Base-by-base conservation (phyloP, 1,284 basidiomycete genomes). In the Ganoderma lingzhi region DNA sequence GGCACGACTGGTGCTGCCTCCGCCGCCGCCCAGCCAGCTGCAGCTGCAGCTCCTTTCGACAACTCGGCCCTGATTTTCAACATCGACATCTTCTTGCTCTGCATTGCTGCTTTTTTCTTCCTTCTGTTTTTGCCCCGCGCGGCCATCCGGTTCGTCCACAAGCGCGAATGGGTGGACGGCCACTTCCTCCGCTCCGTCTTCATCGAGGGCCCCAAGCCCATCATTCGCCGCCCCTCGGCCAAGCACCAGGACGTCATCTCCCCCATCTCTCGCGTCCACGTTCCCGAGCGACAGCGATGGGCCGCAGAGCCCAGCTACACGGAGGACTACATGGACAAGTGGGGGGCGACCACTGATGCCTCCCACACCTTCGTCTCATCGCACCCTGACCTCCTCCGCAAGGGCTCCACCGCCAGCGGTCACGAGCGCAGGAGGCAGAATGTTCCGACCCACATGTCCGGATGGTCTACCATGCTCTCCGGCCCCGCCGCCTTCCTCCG, bases 81-180 rank as follows among this genome's bases (percentile, higher is more conserved):
- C 69, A 69, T 80, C 64, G 77, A 81, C 70, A 28, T 82, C 66
- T 69, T 78, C 60, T 68, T 82, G 37, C 71, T 82, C 51, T 69
- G 71, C 44, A 65, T 77, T 48, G 74, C 78, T 58, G 80, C 69
- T 8, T 53, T 78, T 59, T 80, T 81, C 42, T 75, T 78, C 65
- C 73, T 79, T 39, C 64, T 80, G 64, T 77, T 79, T 30, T 71
- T 82, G 53, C 81, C 81, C 17, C 78, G 80, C 17, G 78, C 78
- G 1, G 66, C 81, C 62, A 74, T 78, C 30, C 78, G 78, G 42
- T 78, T 79, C 70, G 77, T 75, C n/a, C 80, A 76, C 64, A 75
- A 76, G 51, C 76, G 77, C 17, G 80, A 80, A 39, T 77, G 80
- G 76, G 69, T 74, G 55, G 74, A 76, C 60, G 80, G 81, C 32